Evolutionary conservation across 2,329 filamentous ascomycete species (phyloP).

Genomic region (Atkinsonella texensis): DNA sequence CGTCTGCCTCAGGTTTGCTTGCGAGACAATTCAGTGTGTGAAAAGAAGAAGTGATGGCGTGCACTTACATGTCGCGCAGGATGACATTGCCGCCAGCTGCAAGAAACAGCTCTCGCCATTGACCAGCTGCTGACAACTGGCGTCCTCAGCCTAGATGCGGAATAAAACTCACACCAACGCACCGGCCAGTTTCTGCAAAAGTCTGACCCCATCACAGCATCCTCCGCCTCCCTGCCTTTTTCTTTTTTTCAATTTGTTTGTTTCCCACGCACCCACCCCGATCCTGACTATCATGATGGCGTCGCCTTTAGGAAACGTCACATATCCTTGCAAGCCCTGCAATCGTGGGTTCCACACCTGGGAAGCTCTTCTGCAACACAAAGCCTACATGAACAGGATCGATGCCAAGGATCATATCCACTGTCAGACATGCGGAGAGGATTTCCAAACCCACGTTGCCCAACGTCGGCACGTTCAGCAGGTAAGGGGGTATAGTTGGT

Average conservation of each 20-base stretch:
- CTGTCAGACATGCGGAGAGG: constrained; percentile 25
- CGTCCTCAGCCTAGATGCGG: not conserved
- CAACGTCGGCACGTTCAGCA: constrained; percentile 23
- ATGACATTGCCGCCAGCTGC: not conserved
- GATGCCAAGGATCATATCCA: constrained; percentile 19
- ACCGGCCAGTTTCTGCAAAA: not conserved
- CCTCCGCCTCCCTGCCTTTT: no score
- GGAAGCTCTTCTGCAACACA: constrained; percentile 18
- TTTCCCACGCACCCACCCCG: no score
- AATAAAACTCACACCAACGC: no score
- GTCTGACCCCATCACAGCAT: not conserved
- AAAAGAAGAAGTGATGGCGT: no score
- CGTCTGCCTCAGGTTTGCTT: no score
- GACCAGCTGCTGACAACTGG: not conserved
- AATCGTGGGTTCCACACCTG: constrained; percentile 14
- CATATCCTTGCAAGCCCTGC: constrained; percentile 19
- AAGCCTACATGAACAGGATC: constrained; percentile 14
- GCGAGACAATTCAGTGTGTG: no score
- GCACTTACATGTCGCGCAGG: no score
- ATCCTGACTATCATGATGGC: not conserved
- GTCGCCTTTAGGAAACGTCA: not conserved
- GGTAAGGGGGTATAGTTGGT: constrained; percentile 11
- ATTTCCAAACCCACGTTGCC: constrained; percentile 22
- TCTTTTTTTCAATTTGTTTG: not conserved
- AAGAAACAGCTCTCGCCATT: not conserved